Percentiles rank a stretch among this genome's conserved stretches.
phyloP scores from a whole-genome alignment of 768 basidiomycete genomes.

The Phaeotremella fagi region DNA sequence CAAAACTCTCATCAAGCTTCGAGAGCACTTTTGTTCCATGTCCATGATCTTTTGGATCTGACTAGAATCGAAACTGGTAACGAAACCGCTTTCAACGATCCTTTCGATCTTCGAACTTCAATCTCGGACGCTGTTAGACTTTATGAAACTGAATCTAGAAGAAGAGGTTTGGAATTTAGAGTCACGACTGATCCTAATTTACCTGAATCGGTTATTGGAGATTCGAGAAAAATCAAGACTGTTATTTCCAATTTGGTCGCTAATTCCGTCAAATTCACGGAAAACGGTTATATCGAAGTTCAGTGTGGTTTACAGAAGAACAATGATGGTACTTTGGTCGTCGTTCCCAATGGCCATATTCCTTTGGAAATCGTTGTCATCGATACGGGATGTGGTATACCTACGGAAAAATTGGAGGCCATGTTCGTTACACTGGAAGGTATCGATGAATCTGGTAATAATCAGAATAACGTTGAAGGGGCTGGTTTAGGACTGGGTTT shows the following conservation, averaged over 20 bases:
- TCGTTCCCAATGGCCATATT: conserved; percentile 6
- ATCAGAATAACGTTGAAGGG: not conserved
- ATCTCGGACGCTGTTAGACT: conserved; percentile 62
- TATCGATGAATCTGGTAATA: conserved; percentile 52
- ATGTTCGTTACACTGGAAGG: conserved; percentile 78
- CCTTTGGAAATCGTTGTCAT: conserved; percentile 66
- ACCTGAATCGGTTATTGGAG: conserved; percentile 59
- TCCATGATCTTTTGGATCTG: conserved; percentile 76
- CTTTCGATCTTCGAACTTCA: conserved; percentile 61
- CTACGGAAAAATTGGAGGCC: conserved; percentile 61
- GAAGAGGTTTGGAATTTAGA: conserved; percentile 59
- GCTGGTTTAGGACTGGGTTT: conserved; percentile 60
- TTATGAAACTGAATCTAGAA: conserved; percentile 63
- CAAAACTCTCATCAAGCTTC: conserved; percentile 69
- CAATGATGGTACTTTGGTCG: not conserved
- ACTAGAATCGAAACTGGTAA: conserved; percentile 71
- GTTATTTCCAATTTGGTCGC: conserved; percentile 73
- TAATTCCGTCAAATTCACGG: conserved; percentile 75
- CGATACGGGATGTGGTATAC: conserved; percentile 71
- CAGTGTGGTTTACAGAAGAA: conserved; percentile 55
- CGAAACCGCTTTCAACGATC: conserved; percentile 70
- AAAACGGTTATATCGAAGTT: conserved; percentile 59
- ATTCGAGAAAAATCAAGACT: conserved; percentile 67
- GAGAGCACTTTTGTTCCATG: conserved; percentile 70
- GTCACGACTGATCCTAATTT: conserved; percentile 59